A percentile compares a stretch with the other conserved stretches of the same genome.
Conservation (phyloP, 441 rosid species). For the Populus hybrid region DNA sequence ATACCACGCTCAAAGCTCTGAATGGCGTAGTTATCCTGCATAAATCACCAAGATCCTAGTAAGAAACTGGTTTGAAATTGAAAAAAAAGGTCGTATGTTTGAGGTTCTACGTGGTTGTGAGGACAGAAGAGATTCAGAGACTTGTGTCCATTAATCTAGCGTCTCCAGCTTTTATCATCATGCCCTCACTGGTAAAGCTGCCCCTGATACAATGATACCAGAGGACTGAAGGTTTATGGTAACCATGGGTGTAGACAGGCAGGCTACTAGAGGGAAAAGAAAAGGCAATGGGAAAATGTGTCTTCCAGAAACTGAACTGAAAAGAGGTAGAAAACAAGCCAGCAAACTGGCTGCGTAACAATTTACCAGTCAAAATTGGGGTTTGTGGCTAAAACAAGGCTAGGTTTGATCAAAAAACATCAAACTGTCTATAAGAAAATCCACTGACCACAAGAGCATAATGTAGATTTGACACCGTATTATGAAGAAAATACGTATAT, state of each 20-base stretch:
- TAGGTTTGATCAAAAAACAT: not conserved
- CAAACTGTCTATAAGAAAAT: not conserved
- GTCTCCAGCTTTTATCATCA: not conserved
- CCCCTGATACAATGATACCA: not conserved
- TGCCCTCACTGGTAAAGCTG: not conserved
- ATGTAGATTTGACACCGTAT: not conserved
- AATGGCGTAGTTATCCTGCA: slow-evolving; percentile 82
- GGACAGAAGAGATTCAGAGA: not conserved
- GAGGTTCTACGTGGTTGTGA: not conserved
- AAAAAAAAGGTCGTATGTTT: not conserved
- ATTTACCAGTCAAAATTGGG: not conserved
- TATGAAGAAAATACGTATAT: not conserved
- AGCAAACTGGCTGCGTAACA: not conserved
- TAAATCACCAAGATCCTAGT: slow-evolving; percentile 15
- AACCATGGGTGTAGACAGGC: not conserved
- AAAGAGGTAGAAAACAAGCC: not conserved
- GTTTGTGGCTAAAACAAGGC: not conserved
- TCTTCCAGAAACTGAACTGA: not conserved
- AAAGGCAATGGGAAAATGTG: not conserved
- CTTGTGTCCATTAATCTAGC: not conserved
- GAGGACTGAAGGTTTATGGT: not conserved
- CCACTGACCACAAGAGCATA: not conserved
- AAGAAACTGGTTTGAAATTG: not conserved
- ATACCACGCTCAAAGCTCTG: slow-evolving; percentile 98
- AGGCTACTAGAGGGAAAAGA: not conserved